A percentile compares a stretch with the other conserved stretches of the same genome.
Conservation (phyloP, 2,329 filamentous ascomycete genomes). For the Alternaria burnsii region DNA sequence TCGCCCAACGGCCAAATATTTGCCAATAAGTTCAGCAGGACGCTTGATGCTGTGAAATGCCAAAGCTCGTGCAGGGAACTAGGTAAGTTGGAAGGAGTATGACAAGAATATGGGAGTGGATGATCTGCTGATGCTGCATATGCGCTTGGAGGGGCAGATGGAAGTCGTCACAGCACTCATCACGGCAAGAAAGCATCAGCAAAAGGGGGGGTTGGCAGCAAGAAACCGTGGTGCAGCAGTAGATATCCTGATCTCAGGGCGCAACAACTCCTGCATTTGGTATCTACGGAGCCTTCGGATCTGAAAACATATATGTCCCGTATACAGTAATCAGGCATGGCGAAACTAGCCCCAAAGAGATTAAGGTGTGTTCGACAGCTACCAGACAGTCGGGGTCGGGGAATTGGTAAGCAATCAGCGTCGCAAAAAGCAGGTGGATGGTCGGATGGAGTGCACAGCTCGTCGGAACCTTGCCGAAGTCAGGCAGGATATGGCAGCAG, state of each 20-base stretch:
- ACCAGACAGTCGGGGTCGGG: constrained; percentile 15
- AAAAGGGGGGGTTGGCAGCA: neutral
- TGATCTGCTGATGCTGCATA: constrained; percentile 4
- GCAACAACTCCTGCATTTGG: constrained; percentile 4
- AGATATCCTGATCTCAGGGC: neutral
- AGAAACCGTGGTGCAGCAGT: neutral
- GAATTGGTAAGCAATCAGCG: constrained; percentile 31
- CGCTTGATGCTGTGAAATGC: neutral
- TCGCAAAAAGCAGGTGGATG: constrained; percentile 15
- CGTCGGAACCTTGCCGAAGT: constrained; percentile 24
- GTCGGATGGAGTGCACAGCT: constrained; percentile 14
- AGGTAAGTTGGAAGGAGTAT: neutral
- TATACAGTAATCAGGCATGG: constrained; percentile 20
- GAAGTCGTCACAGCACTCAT: neutral
- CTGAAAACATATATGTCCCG: constrained; percentile 22
- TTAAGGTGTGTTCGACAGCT: constrained; percentile 21
- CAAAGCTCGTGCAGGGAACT: neutral
- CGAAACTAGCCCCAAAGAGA: constrained; percentile 7
- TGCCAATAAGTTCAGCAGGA: constrained; percentile 1
- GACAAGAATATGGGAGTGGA: neutral
- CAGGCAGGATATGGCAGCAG: constrained; percentile 12
- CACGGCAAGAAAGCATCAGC: neutral
- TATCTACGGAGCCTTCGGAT: constrained; percentile 29
- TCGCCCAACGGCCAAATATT: constrained; percentile 19
- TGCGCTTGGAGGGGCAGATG: neutral